Evolutionary conservation across 1,284 basidiomycete species (phyloP).

Genomic region (Spongispora temasekensis): DNA sequence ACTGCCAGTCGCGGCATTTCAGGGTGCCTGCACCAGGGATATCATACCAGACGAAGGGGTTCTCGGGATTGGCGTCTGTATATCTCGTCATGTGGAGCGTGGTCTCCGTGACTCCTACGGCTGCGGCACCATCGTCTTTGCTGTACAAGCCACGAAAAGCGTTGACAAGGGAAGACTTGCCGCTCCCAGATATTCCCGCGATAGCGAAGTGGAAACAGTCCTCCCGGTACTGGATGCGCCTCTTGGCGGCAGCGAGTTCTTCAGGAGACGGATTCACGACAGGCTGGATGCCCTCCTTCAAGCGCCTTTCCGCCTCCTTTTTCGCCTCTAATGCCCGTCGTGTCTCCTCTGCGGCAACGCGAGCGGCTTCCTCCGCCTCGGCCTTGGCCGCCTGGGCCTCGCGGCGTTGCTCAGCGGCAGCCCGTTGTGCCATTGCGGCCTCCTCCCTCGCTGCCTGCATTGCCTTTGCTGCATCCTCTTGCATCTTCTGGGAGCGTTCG

Average conservation of each 20-base stretch:
- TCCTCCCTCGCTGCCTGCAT: slow-evolving; percentile 8
- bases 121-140: slow-evolving; percentile 9
- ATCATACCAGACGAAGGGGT: slow-evolving; percentile 37
- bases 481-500: slow-evolving; percentile 4
- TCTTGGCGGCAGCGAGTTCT: slow-evolving; percentile 9
- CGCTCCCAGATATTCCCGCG: slow-evolving; percentile 15
- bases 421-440: slow-evolving; percentile 4
- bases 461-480: slow-evolving; percentile 13
- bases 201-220: slow-evolving; percentile 15
- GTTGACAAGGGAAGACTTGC: slow-evolving; percentile 21
- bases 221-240: slow-evolving; percentile 11
- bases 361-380: slow-evolving; percentile 8
- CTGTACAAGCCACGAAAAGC: slow-evolving; percentile 14
- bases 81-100: slow-evolving; percentile 12
- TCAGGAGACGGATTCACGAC: slow-evolving; percentile 4
- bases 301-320: slow-evolving; percentile 5
- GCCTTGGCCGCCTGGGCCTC: slow-evolving; percentile 10
- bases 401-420: slow-evolving; percentile 8
- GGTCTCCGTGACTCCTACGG: slow-evolving; percentile 12
- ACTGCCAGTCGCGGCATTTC: slow-evolving; percentile 36
- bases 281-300: slow-evolving; percentile 14
- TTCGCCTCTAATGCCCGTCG: slow-evolving; percentile 4
- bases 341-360: slow-evolving; percentile 4
- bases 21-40: slow-evolving; percentile 38
- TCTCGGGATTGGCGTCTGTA: slow-evolving; percentile 5